Conservation (phyloP, 2,329 filamentous ascomycete species). For the Macroventuria anomochaeta region DNA sequence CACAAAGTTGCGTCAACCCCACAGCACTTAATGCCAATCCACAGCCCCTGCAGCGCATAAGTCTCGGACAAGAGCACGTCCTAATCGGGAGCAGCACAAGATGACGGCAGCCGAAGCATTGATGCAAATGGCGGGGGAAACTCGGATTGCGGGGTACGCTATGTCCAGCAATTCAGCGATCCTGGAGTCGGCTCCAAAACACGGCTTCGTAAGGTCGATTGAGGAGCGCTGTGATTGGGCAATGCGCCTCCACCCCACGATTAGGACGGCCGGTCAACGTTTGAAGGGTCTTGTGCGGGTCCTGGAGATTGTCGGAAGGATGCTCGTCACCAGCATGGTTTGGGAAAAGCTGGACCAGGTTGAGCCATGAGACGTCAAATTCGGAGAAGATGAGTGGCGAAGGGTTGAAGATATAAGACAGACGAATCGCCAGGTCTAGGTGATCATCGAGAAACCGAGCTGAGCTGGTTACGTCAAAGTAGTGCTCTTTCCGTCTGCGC, state of each 20-base stretch:
- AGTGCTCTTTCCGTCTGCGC: slow-evolving; percentile 5
- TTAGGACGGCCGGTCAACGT: slow-evolving; percentile 11
- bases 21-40: background rate
- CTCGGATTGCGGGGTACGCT: slow-evolving; percentile 30
- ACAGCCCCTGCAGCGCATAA: slow-evolving; percentile 2
- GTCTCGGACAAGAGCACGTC: slow-evolving; percentile 14
- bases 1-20: background rate
- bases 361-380: background rate
- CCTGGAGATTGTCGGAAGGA: slow-evolving; percentile 16
- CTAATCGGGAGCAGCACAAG: slow-evolving; percentile 11
- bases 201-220: slow-evolving; percentile 24
- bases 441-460: background rate
- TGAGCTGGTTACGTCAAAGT: slow-evolving; percentile 12
- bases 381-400: background rate
- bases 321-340: background rate
- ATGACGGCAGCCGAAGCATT: slow-evolving; percentile 4
- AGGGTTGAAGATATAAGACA: slow-evolving; percentile 6
- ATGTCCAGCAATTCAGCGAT: slow-evolving; percentile 18
- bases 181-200: slow-evolving; percentile 27
- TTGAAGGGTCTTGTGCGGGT: slow-evolving; percentile 17
- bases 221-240: slow-evolving; percentile 22
- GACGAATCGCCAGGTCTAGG: slow-evolving; percentile 3
- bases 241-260: slow-evolving; percentile 8
- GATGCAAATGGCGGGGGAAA: slow-evolving; percentile 16
- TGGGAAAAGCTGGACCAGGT: background rate